Conservation (phyloP, 306 rosid species). For the Mimosa bimucronata region DNA sequence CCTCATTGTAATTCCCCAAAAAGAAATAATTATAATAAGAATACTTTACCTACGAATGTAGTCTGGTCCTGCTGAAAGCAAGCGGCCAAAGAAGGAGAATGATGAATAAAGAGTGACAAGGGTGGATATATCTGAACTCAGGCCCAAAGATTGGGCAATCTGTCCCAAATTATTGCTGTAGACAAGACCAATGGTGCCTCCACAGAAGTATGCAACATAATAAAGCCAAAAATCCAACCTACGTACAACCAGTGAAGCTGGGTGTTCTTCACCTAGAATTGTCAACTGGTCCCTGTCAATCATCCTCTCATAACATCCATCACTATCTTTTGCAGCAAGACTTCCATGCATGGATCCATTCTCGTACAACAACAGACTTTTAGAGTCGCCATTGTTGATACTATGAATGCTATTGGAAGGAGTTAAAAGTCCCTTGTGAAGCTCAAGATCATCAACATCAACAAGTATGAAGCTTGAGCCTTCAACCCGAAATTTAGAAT, state of each 20-base stretch:
- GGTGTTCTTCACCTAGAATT: constrained; percentile 87
- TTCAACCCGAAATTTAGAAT: constrained; percentile 58
- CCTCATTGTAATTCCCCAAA: not conserved
- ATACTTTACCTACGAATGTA: constrained; percentile 71
- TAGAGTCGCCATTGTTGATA: constrained; percentile 44
- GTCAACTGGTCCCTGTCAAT: constrained; percentile 62
- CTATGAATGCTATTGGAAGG: constrained; percentile 45
- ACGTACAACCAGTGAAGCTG: constrained; percentile 54
- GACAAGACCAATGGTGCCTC: constrained; percentile 95
- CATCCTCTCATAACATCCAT: constrained; percentile 48
- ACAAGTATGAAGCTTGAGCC: constrained; percentile 71
- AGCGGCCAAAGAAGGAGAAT: constrained; percentile 94
- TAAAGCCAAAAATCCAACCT: constrained; percentile 92
- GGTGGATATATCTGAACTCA: constrained; percentile 53
- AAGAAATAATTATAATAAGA: not conserved
- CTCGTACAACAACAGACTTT: constrained; percentile 29
- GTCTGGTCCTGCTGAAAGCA: constrained; percentile 95
- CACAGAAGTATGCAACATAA: constrained; percentile 81
- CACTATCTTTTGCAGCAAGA: constrained; percentile 37
- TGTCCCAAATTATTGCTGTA: constrained; percentile 97
- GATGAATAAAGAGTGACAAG: constrained; percentile 85
- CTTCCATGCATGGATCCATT: constrained; percentile 26
- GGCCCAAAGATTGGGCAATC: constrained; percentile 86
- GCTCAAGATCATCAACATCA: constrained; percentile 86
- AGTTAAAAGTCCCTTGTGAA: constrained; percentile 75